These are phyloP conservation scores for Aspergillus incahuasiensis DNA, from an alignment of 495 filamentous ascomycete genomes.

Conservation along the genomic window DNA sequence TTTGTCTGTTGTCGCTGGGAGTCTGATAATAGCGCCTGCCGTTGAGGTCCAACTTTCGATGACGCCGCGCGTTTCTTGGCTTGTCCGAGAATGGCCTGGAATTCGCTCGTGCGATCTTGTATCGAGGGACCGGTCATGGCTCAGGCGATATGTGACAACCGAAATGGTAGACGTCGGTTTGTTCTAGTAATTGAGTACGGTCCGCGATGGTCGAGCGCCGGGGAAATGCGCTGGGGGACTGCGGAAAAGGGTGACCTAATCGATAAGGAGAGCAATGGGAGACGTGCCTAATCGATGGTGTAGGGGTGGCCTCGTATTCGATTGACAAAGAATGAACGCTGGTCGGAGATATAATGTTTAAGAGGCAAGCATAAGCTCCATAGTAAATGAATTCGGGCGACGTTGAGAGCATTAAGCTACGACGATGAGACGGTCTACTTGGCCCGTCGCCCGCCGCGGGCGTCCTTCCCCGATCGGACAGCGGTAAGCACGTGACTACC, in stretches of 20 bases:
- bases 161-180: background rate
- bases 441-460: slow-evolving; percentile 6
- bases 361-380: background rate
- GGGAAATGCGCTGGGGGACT: background rate
- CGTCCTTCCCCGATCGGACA: slow-evolving; percentile 5
- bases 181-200: background rate
- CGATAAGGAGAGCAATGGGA: slow-evolving; percentile 28
- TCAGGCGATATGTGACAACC: background rate
- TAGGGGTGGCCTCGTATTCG: slow-evolving; percentile 2
- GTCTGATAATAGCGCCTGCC: slow-evolving; percentile 74
- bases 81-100: slow-evolving; percentile 80
- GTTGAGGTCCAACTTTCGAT: slow-evolving; percentile 68
- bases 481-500: slow-evolving; percentile 3
- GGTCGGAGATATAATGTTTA: background rate
- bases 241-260: slow-evolving; percentile 18
- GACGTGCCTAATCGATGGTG: slow-evolving; percentile 25
- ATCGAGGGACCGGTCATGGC: slow-evolving; percentile 65
- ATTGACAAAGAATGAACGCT: background rate
- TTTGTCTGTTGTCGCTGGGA: slow-evolving; percentile 67
- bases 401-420: background rate
- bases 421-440: background rate
- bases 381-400: background rate
- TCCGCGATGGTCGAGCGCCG: background rate
- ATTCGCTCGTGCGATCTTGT: slow-evolving; percentile 94
- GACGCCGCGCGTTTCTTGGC: slow-evolving; percentile 69